phyloP scores from a whole-genome alignment of 306 rosid species.

The Lablab purpureus region DNA sequence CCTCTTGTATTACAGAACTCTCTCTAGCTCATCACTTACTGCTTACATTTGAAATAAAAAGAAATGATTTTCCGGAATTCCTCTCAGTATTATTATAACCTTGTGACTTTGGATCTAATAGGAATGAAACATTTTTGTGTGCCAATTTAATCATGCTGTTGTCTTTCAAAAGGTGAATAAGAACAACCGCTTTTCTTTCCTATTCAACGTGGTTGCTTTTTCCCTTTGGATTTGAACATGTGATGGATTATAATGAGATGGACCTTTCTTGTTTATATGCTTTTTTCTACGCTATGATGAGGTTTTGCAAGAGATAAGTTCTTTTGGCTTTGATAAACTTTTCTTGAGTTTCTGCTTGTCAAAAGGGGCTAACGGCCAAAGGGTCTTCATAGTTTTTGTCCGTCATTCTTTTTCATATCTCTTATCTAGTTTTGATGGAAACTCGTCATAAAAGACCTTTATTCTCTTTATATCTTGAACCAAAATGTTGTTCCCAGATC shows the following conservation, averaged over 20 bases:
- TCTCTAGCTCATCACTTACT: slow-evolving; percentile 54
- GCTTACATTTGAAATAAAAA: slow-evolving; percentile 57
- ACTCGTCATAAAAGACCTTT: slow-evolving; percentile 50
- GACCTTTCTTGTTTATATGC: slow-evolving; percentile 29
- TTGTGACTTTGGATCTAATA: slow-evolving; percentile 73
- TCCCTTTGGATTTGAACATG: slow-evolving; percentile 28
- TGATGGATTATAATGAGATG: slow-evolving; percentile 42
- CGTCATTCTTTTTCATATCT: slow-evolving; percentile 44
- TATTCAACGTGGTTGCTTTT: neutral
- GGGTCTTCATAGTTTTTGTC: slow-evolving; percentile 41
- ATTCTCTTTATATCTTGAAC: slow-evolving; percentile 51
- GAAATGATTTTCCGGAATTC: slow-evolving; percentile 61
- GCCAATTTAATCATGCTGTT: slow-evolving; percentile 30
- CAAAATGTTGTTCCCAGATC: slow-evolving; percentile 44
- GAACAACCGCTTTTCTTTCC: slow-evolving; percentile 15
- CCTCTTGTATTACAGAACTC: slow-evolving; percentile 51
- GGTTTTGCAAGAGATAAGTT: slow-evolving; percentile 38
- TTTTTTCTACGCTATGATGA: slow-evolving; percentile 25
- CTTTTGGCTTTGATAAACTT: slow-evolving; percentile 52
- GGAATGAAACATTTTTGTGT: slow-evolving; percentile 45
- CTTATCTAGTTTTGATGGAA: slow-evolving; percentile 55
- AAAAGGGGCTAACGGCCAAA: slow-evolving; percentile 44
- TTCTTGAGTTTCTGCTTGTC: slow-evolving; percentile 47
- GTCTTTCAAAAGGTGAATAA: slow-evolving; percentile 26
- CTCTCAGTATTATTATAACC: slow-evolving; percentile 50